Percentiles rank a stretch among this genome's conserved stretches.
phyloP scores from a whole-genome alignment of 1,284 basidiomycete species.

The Gastroboletus turbinatus region DNA sequence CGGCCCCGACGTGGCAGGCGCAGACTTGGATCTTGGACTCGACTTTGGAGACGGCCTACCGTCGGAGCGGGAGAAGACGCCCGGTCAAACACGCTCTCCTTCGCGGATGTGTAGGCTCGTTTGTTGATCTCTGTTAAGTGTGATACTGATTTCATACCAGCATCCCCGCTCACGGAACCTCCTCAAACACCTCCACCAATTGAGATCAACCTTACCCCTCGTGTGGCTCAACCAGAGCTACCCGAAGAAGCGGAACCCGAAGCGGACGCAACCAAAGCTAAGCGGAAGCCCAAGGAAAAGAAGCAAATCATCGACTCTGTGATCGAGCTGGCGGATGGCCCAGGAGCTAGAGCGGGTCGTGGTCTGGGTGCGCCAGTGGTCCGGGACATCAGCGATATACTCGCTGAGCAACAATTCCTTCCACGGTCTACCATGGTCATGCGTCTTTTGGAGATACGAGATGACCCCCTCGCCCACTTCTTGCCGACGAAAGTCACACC shows the following conservation, averaged over 20 bases:
- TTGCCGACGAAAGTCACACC: conserved; percentile 74
- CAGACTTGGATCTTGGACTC: conserved; percentile 71
- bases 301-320: conserved; percentile 82
- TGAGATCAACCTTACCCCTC: conserved; percentile 48
- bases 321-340: conserved; percentile 79
- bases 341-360: conserved; percentile 53
- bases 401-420: conserved; percentile 78
- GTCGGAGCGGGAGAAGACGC: conserved; percentile 47
- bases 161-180: conserved; percentile 70
- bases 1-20: conserved; percentile 46
- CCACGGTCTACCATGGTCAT: conserved; percentile 81
- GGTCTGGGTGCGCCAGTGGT: conserved; percentile 58
- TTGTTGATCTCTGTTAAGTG: not conserved
- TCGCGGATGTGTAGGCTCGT: conserved; percentile 67
- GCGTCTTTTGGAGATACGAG: conserved; percentile 80
- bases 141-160: conserved; percentile 37
- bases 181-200: conserved; percentile 67
- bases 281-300: conserved; percentile 63
- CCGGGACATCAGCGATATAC: conserved; percentile 71
- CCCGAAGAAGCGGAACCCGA: conserved; percentile 40
- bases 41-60: conserved; percentile 59
- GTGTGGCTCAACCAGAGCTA: conserved; percentile 37
- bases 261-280: conserved; percentile 39
- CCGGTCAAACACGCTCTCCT: conserved; percentile 55
- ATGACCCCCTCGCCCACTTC: conserved; percentile 84